phyloP scores from a whole-genome alignment of 2,329 filamentous ascomycete species.

The Cercospora brassicicola region DNA sequence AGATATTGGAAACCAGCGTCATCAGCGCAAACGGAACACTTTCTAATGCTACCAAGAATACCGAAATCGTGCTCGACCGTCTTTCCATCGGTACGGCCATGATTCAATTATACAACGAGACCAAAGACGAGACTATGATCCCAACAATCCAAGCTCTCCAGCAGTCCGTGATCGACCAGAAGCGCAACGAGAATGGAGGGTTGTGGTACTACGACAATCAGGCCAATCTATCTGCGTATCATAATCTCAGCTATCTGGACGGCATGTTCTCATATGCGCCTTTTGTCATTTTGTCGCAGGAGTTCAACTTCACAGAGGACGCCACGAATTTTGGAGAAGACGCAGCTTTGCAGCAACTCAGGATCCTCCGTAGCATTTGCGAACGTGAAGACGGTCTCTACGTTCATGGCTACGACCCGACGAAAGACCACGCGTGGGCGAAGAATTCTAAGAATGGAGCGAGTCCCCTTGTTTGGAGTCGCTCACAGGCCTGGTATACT shows the following conservation, averaged over 20 bases:
- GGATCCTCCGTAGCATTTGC: slow-evolving; percentile 49
- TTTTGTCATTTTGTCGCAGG: slow-evolving; percentile 42
- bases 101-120: slow-evolving; percentile 25
- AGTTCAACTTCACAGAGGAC: slow-evolving; percentile 12
- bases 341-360: slow-evolving; percentile 45
- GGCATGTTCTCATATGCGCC: slow-evolving; percentile 54
- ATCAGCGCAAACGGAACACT: slow-evolving; percentile 25
- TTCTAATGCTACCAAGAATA: slow-evolving; percentile 28
- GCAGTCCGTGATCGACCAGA: slow-evolving; percentile 35
- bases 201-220: slow-evolving; percentile 41
- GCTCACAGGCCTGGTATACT: slow-evolving; percentile 57
- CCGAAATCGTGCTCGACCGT: slow-evolving; percentile 36
- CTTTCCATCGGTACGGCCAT: slow-evolving; percentile 36
- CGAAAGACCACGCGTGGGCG: slow-evolving; percentile 55
- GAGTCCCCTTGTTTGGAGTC: slow-evolving; percentile 56
- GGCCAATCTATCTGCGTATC: slow-evolving; percentile 42
- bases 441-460: slow-evolving; percentile 50
- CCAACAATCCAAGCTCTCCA: slow-evolving; percentile 27
- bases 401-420: slow-evolving; percentile 58
- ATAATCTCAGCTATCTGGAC: slow-evolving; percentile 56
- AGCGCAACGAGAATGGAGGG: slow-evolving; percentile 34
- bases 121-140: slow-evolving; percentile 20
- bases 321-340: slow-evolving; percentile 22
- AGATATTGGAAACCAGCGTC: slow-evolving; percentile 28
- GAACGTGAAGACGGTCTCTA: slow-evolving; percentile 47